Evolutionary conservation across 441 rosid genomes (phyloP).

Genomic region (Euphorbia celastroides): DNA sequence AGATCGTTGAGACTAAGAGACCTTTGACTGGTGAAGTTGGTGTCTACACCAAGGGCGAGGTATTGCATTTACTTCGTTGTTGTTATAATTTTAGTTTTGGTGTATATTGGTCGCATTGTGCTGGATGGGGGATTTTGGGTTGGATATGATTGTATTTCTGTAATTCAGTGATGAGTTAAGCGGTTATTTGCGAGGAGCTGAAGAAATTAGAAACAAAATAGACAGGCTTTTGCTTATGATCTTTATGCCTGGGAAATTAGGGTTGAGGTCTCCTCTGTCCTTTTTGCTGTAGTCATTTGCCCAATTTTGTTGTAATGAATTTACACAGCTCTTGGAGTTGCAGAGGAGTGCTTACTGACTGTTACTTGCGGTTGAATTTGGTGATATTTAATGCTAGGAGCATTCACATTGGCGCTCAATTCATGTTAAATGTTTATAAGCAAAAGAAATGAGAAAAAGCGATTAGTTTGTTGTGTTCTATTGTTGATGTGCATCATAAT

Average conservation of each 20-base stretch:
- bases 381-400: neutral
- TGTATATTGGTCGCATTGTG: neutral
- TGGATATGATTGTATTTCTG: neutral
- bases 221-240: neutral
- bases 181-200: neutral
- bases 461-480: neutral
- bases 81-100: neutral
- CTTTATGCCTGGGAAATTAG: neutral
- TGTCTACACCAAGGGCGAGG: constrained; percentile 73
- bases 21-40: constrained; percentile 70
- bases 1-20: constrained; percentile 59
- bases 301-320: neutral
- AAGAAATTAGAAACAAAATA: neutral
- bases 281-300: neutral
- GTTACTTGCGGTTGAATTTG: neutral
- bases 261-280: neutral
- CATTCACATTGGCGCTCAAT: neutral
- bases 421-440: neutral
- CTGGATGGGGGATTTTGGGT: neutral
- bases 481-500: no score
- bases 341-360: neutral
- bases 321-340: neutral
- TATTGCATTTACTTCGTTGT: constrained; percentile 19
- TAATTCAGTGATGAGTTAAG: neutral
- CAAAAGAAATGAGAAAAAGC: neutral